Base-by-base conservation (phyloP, 2,329 filamentous ascomycete genomes). In the Fusarium avenaceum region DNA sequence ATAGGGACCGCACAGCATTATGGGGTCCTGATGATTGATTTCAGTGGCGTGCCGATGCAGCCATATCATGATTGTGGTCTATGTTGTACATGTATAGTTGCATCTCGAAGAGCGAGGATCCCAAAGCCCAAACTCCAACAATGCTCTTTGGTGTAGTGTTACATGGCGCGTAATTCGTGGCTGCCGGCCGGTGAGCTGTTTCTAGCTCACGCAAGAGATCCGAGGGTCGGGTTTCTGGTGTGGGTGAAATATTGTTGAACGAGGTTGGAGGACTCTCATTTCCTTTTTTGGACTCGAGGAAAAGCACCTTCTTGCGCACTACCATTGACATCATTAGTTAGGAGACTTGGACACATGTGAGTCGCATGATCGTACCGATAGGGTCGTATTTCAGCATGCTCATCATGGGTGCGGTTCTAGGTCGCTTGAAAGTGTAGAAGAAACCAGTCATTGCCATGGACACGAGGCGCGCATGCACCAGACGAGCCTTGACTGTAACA, bases 371-470 rank as follows among this genome's bases (percentile, higher is more conserved):
- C 78, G 71, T 89, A 97, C 93, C 91, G 70, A 99, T 94, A 42
- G 96, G 96, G 78, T 99, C 96, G 82, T 99, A 99, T 85, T 99
- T 99, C 74, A 99, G 84, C 93, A 99, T 96, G 83, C 94, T 96
- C 82, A 99, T 87, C 57, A 96, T 94, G 44, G 91, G 86, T 67
- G 94, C 86, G 30, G 88, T 87, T 72, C 96, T 90, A 14, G 94
- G 94, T 61, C 96, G 90, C 73, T 91, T 86, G 80, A 97, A 89
- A 54, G 93, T 96, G 81, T 95, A 94, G 86, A 95, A 99, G 87
- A 94, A 99, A 76, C 96, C 96, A 26, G 96, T 99, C 91, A 97
- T 91, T 79, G 96, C 96, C 96, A 99, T 99, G 69, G 94, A 97
- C 79, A 99, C 85, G 72, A 99, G 91, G 79, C 96, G 94, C 80